Conservation (phyloP, 768 basidiomycete species). For the Tricholoma saponaceum region DNA sequence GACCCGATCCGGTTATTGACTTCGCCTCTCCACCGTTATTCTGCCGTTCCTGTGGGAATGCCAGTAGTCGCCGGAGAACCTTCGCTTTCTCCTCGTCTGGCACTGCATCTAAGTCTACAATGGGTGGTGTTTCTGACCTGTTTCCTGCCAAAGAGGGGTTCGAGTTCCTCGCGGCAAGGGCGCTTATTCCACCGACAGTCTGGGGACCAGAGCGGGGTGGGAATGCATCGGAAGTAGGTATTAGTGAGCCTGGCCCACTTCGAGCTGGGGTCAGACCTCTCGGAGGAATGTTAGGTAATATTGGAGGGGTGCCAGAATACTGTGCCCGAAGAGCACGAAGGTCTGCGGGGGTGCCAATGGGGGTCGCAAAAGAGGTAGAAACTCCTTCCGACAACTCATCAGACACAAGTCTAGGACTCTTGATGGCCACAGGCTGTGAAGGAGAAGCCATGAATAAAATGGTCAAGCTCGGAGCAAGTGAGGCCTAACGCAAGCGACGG, state of each 20-base stretch:
- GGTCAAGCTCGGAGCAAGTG: slow-evolving; percentile 13
- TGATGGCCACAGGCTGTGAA: slow-evolving; percentile 55
- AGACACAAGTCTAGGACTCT: slow-evolving; percentile 21
- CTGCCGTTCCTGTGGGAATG: slow-evolving; percentile 66
- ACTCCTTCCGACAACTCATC: slow-evolving; percentile 15
- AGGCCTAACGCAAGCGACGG: too few species aligned
- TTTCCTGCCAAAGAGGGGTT: slow-evolving; percentile 10
- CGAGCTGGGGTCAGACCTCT: slow-evolving; percentile 24
- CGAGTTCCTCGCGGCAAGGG: slow-evolving; percentile 25
- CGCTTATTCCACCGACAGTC: slow-evolving; percentile 32
- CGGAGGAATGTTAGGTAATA: slow-evolving; percentile 50
- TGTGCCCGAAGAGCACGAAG: slow-evolving; percentile 61
- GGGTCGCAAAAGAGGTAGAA: slow-evolving; percentile 30
- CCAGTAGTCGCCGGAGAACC: slow-evolving; percentile 76
- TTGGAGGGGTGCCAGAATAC: slow-evolving; percentile 53
- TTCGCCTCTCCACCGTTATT: slow-evolving; percentile 22
- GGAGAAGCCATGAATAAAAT: slow-evolving; percentile 42
- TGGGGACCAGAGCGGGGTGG: slow-evolving; percentile 11
- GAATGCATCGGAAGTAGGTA: slow-evolving; percentile 9
- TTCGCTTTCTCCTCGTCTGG: slow-evolving; percentile 82
- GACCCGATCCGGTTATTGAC: slow-evolving; percentile 23
- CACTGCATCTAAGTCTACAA: slow-evolving; percentile 51
- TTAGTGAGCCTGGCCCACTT: slow-evolving; percentile 10
- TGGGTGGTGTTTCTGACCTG: slow-evolving; percentile 26
- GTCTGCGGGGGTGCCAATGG: slow-evolving; percentile 55